Percentiles rank a stretch among this genome's conserved stretches.
phyloP scores from a whole-genome alignment of 169 alveolate genomes.

The Plasmodium relictum region DNA sequence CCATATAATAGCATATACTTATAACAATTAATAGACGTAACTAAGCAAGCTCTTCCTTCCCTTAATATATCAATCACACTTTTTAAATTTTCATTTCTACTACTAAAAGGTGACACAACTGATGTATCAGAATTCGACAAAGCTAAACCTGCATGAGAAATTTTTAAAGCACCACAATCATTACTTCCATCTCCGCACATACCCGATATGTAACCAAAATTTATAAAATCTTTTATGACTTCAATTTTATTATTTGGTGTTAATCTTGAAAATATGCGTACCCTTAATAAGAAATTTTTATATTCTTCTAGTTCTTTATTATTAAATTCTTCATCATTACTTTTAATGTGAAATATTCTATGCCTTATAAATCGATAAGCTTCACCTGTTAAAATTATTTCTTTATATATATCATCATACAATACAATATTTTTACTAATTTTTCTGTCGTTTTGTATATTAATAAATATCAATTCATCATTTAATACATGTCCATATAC shows the following conservation, averaged over 20 bases:
- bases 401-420: slow-evolving; percentile 52
- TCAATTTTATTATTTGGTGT: slow-evolving; percentile 91
- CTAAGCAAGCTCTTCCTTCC: slow-evolving; percentile 93
- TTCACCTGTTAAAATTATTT: slow-evolving; percentile 70
- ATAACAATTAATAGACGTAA: slow-evolving; percentile 92
- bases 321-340: slow-evolving; percentile 20
- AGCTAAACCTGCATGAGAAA: slow-evolving; percentile 95
- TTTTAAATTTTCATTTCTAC: slow-evolving; percentile 87
- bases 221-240: slow-evolving; percentile 88
- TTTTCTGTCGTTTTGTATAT: slow-evolving; percentile 50
- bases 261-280: slow-evolving; percentile 86
- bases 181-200: slow-evolving; percentile 97
- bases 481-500: slow-evolving; percentile 52
- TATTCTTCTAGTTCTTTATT: slow-evolving; percentile 24
- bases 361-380: slow-evolving; percentile 45
- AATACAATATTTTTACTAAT: slow-evolving; percentile 25
- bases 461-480: slow-evolving; percentile 26
- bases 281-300: slow-evolving; percentile 64
- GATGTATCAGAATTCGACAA: slow-evolving; percentile 91
- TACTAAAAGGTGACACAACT: slow-evolving; percentile 93
- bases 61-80: slow-evolving; percentile 89
- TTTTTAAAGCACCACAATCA: slow-evolving; percentile 95
- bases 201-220: slow-evolving; percentile 89
- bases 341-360: slow-evolving; percentile 8
- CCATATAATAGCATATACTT: slow-evolving; percentile 93